Evolutionary conservation across 768 basidiomycete species (phyloP).

Genomic region (Neoboletus subvelutipes): DNA sequence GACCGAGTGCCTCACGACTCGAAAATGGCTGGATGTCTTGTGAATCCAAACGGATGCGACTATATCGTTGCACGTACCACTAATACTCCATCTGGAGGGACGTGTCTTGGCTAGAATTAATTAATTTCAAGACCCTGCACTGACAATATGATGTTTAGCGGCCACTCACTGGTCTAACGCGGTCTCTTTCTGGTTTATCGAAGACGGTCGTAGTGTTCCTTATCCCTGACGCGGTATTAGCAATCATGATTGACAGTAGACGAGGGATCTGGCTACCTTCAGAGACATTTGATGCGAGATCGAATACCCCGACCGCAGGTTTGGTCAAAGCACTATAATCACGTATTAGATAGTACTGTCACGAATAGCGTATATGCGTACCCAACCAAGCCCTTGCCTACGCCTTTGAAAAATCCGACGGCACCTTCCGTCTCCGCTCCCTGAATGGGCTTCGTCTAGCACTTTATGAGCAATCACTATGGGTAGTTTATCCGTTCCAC

Average conservation of each 20-base stretch:
- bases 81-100: constrained; percentile 84
- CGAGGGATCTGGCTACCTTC: constrained; percentile 56
- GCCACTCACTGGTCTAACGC: constrained; percentile 68
- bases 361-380: constrained; percentile 31
- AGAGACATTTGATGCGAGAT: constrained; percentile 90
- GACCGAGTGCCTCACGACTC: constrained; percentile 86
- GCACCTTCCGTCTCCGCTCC: constrained; percentile 95
- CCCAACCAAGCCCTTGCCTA: constrained; percentile 97
- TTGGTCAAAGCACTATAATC: constrained; percentile 81
- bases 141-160: not conserved
- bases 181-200: constrained; percentile 86
- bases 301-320: constrained; percentile 94
- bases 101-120: constrained; percentile 69
- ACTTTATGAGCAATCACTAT: constrained; percentile 4
- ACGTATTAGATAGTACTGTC: not conserved
- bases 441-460: constrained; percentile 92
- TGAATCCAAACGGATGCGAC: not conserved
- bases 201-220: constrained; percentile 99
- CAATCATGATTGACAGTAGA: not conserved
- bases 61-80: constrained; percentile 50
- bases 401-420: constrained; percentile 95
- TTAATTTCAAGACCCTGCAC: constrained; percentile 2
- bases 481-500: constrained; percentile 21
- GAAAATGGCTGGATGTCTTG: constrained; percentile 70
- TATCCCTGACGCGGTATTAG: constrained; percentile 59